A percentile compares a stretch with the other conserved stretches of the same genome.
These are phyloP conservation scores for Trichoderma afroharzianum DNA, from an alignment of 2,329 filamentous ascomycete species.

Conservation along the genomic window DNA sequence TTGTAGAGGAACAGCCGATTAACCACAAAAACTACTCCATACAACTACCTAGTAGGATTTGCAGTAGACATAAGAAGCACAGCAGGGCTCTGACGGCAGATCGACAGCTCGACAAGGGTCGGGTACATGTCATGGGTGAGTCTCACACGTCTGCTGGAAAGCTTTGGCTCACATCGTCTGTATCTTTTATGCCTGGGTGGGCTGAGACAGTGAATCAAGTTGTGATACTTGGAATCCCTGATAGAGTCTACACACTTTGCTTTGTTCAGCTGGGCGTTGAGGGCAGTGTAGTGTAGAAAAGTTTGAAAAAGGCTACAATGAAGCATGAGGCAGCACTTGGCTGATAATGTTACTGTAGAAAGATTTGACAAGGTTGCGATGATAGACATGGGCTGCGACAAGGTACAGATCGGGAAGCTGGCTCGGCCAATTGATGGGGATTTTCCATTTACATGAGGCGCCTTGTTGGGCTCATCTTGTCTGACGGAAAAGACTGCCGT, in stretches of 20 bases:
- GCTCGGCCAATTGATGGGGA: conserved; percentile 3
- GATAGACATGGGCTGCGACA: neutral
- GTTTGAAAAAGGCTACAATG: neutral
- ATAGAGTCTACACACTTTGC: neutral
- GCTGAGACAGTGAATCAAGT: neutral
- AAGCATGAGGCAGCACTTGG: neutral
- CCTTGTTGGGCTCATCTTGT: neutral
- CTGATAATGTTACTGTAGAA: neutral
- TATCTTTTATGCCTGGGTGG: neutral
- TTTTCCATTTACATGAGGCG: conserved; percentile 1
- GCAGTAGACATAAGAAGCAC: neutral
- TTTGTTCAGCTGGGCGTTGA: neutral
- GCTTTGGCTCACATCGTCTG: too few relatives aligned
- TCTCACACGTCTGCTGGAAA: neutral
- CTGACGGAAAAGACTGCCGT: neutral
- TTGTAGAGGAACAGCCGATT: neutral
- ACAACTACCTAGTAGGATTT: neutral
- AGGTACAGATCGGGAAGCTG: conserved; percentile 2
- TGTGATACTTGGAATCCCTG: neutral
- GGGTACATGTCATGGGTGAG: neutral
- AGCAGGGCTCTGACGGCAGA: conserved; percentile 8
- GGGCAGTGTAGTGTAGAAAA: neutral
- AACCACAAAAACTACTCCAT: neutral
- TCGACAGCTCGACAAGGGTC: conserved; percentile 6
- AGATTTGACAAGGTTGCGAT: neutral